Evolutionary conservation across 176 grass and related monocot species (phyloP).

Genomic region (bread wheat (Triticum aestivum)): DNA sequence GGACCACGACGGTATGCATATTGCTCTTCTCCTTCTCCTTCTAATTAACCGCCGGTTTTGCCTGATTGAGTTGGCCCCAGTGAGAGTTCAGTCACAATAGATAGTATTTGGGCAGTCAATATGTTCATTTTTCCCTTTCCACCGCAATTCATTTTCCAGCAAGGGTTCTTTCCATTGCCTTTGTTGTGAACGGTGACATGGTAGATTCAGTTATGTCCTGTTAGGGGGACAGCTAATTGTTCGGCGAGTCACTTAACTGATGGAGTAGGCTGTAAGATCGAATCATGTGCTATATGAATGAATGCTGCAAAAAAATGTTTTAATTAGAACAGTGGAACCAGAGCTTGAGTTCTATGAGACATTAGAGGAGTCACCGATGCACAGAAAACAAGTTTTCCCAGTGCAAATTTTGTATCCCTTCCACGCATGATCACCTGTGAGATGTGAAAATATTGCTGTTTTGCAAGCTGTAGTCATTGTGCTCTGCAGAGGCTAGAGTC

Average conservation of each 20-base stretch:
- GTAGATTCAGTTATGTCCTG: background rate
- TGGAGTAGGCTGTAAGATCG: background rate
- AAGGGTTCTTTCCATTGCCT: background rate
- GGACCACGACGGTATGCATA: slow-evolving; percentile 48
- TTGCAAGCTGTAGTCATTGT: background rate
- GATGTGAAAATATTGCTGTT: background rate
- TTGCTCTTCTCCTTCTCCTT: background rate
- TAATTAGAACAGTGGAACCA: background rate
- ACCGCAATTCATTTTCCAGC: background rate
- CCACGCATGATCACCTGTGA: background rate
- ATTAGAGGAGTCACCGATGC: background rate
- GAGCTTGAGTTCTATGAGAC: background rate
- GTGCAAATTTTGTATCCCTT: background rate
- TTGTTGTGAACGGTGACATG: background rate
- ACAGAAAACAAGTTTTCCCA: background rate
- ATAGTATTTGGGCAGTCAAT: background rate
- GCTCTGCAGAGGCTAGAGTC: background rate
- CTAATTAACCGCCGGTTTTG: background rate
- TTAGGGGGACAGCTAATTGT: background rate
- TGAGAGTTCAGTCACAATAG: no score
- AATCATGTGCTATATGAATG: background rate
- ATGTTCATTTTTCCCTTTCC: background rate
- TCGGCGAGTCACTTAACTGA: background rate
- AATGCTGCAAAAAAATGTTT: background rate
- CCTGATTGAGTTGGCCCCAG: background rate